Percentiles rank a stretch among this genome's conserved stretches.
phyloP scores from a whole-genome alignment of 495 filamentous ascomycete species.

The Pyrenula massariospora region DNA sequence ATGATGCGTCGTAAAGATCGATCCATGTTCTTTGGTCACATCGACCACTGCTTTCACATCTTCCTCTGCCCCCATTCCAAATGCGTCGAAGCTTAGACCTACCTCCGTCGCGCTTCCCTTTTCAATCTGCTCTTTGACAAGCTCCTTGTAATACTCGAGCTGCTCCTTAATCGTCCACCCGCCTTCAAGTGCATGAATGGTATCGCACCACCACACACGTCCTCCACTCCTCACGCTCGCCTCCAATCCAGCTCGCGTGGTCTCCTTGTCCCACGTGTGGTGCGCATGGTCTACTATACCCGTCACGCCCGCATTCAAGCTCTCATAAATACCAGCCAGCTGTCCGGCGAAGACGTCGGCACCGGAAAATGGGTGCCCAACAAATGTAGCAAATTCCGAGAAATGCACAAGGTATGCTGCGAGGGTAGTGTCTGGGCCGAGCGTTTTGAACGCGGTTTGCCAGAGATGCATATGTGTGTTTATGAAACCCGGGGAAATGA shows the following conservation, averaged over 20 bases:
- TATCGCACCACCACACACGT: constrained; percentile 26
- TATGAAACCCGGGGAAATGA: constrained; percentile 39
- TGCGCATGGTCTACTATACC: constrained; percentile 20
- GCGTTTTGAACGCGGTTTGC: constrained; percentile 33
- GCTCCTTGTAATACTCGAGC: constrained; percentile 14
- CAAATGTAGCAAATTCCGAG: constrained; percentile 6
- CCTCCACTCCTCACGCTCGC: constrained; percentile 27
- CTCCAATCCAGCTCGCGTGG: constrained; percentile 19
- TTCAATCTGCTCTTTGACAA: constrained; percentile 11
- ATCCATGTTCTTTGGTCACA: constrained; percentile 10
- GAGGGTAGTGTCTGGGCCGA: constrained; percentile 19
- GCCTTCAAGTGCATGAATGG: constrained; percentile 10
- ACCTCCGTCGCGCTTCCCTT: constrained; percentile 12
- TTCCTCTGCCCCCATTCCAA: constrained; percentile 8
- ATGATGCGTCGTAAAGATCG: constrained; percentile 16
- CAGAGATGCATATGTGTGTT: constrained; percentile 41
- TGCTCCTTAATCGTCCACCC: constrained; percentile 8
- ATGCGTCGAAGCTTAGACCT: constrained; percentile 26
- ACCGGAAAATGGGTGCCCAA: constrained; percentile 13
- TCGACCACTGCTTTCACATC: constrained; percentile 15
- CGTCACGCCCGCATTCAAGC: constrained; percentile 23
- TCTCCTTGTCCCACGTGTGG: constrained; percentile 14
- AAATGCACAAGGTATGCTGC: constrained; percentile 15
- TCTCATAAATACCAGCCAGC: constrained; percentile 26
- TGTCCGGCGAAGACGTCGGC: constrained; percentile 28